phyloP scores from a whole-genome alignment of 345 rosid genomes.

The Durio zibethinus region DNA sequence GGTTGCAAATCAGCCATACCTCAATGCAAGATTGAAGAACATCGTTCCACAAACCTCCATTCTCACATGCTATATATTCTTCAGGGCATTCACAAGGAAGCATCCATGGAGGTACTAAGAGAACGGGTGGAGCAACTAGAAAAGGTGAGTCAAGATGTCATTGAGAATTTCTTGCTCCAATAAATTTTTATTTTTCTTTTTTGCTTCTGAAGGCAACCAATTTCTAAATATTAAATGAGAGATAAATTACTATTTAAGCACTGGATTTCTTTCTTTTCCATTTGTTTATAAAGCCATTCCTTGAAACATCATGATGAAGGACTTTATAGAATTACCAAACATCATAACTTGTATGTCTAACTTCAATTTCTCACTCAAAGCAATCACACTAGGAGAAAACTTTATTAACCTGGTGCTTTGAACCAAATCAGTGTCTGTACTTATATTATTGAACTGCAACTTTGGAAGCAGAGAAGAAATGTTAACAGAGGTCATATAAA shows the following conservation, averaged over 20 bases:
- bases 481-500: not conserved
- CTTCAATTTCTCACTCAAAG: not conserved
- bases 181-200: not conserved
- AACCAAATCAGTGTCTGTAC: not conserved
- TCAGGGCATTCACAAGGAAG: slow-evolving; percentile 50
- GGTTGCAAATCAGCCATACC: slow-evolving; percentile 67
- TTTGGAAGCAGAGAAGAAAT: not conserved
- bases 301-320: not conserved
- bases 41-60: slow-evolving; percentile 45
- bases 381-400: not conserved
- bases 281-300: not conserved
- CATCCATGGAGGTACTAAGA: slow-evolving; percentile 50
- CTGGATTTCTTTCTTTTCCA: not conserved
- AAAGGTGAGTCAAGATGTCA: slow-evolving; percentile 34
- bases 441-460: not conserved
- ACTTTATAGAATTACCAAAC: not conserved
- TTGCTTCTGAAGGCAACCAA: not conserved
- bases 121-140: slow-evolving; percentile 51
- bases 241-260: not conserved
- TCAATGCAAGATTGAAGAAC: slow-evolving; percentile 49
- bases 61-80: slow-evolving; percentile 63
- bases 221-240: not conserved
- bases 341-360: too few species aligned
- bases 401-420: not conserved
- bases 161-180: not conserved